phyloP scores from a whole-genome alignment of 2,329 filamentous ascomycete genomes.

The Aspergillus alliaceus region DNA sequence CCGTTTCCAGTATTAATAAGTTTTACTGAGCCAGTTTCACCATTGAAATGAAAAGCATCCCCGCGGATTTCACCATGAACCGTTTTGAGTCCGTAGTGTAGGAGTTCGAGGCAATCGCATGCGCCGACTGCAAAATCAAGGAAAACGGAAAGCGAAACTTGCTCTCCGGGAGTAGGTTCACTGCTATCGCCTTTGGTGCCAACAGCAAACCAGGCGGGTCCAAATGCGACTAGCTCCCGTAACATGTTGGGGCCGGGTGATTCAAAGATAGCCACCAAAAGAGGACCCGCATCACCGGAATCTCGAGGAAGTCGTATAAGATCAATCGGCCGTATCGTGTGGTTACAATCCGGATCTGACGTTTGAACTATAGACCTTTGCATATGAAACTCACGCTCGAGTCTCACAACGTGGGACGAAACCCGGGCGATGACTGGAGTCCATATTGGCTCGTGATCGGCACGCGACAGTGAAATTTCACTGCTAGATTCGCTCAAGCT shows the following conservation, averaged over 20 bases:
- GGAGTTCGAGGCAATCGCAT: constrained; percentile 77
- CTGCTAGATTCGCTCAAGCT: constrained; percentile 54
- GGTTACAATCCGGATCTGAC: constrained; percentile 69
- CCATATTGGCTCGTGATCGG: constrained; percentile 45
- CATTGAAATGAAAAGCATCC: constrained; percentile 86
- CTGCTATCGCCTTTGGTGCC: constrained; percentile 50
- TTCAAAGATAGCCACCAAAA: constrained; percentile 80
- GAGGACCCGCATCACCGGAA: constrained; percentile 66
- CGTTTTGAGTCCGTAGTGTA: constrained; percentile 85
- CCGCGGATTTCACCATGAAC: constrained; percentile 89
- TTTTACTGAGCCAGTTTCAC: constrained; percentile 69
- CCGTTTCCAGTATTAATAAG: constrained; percentile 85
- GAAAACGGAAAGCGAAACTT: constrained; percentile 72
- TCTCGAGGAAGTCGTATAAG: constrained; percentile 69
- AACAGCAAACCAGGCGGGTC: constrained; percentile 69
- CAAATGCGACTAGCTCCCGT: constrained; percentile 69
- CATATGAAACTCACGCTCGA: constrained; percentile 86
- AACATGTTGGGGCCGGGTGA: constrained; percentile 74
- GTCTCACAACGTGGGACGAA: constrained; percentile 76
- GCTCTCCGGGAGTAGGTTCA: constrained; percentile 53
- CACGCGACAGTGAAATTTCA: constrained; percentile 41
- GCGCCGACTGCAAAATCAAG: constrained; percentile 90
- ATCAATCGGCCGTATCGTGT: constrained; percentile 80
- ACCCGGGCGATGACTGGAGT: constrained; percentile 75
- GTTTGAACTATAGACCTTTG: constrained; percentile 69